phyloP scores from a whole-genome alignment of 2,329 filamentous ascomycete genomes.

The Mollisiaceae sp. region DNA sequence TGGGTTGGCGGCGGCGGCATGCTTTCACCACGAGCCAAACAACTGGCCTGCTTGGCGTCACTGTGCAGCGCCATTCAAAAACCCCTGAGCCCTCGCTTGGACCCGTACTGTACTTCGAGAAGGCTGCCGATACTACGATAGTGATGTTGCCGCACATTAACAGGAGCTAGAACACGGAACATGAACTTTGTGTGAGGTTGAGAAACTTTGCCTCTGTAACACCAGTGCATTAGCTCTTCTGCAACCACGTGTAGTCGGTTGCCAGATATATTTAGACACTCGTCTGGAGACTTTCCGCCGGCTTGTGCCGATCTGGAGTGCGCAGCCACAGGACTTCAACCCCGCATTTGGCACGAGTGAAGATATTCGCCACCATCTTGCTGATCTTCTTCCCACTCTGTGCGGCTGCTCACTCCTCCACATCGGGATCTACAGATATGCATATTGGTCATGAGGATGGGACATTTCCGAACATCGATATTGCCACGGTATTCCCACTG shows the following conservation, averaged over 20 bases:
- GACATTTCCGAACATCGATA: not conserved
- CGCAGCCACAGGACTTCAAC: not conserved
- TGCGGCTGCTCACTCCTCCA: not conserved
- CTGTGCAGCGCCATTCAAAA: constrained; percentile 11
- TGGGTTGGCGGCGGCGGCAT: constrained; percentile 10
- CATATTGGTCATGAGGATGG: not conserved
- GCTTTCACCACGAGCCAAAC: not conserved
- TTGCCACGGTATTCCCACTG: constrained; percentile 1
- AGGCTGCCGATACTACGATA: not conserved
- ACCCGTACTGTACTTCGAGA: constrained; percentile 4
- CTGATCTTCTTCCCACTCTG: not conserved
- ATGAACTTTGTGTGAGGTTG: not conserved
- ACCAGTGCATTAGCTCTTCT: no score
- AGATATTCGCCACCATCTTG: constrained; percentile 9
- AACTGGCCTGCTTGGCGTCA: constrained; percentile 13
- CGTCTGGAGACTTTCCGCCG: not conserved
- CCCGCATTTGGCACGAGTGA: constrained; percentile 5
- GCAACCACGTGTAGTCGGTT: not conserved
- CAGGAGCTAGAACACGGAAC: not conserved
- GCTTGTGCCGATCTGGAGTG: not conserved
- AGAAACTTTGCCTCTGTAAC: not conserved
- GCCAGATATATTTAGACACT: constrained; percentile 8
- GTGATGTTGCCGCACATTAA: not conserved
- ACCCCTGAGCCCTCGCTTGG: constrained; percentile 14
- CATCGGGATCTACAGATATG: not conserved